Conservation (phyloP, 192 early-diverging fungal genomes). For the Entomortierella parvispora region DNA sequence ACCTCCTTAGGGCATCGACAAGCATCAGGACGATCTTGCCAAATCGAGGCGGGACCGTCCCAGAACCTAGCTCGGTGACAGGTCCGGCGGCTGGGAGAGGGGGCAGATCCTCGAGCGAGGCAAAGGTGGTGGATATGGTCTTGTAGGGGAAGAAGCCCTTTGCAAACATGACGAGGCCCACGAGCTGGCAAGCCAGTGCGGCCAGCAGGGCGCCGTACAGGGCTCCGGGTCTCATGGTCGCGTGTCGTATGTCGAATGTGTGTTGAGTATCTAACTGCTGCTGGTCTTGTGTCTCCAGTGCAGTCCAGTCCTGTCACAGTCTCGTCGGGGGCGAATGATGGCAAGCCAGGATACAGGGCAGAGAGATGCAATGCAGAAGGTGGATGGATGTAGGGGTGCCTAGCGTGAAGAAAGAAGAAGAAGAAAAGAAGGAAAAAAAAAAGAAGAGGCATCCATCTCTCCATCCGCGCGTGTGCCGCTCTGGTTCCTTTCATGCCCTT, state of each 20-base stretch:
- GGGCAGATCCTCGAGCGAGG: constrained; percentile 53
- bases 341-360: no score
- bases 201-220: constrained; percentile 31
- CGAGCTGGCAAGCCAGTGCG: constrained; percentile 57
- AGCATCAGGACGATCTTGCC: constrained; percentile 73
- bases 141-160: constrained; percentile 88
- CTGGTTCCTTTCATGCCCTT: no score
- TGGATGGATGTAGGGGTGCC: no score
- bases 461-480: no score
- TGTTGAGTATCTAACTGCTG: no score
- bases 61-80: neutral
- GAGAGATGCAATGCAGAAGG: no score
- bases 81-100: constrained; percentile 10
- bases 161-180: constrained; percentile 71
- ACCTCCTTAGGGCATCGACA: constrained; percentile 79
- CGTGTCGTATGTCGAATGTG: neutral
- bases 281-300: no score
- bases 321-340: no score
- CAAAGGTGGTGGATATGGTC: constrained; percentile 69
- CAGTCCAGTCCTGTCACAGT: no score
- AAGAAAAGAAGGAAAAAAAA: no score
- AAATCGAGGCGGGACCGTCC: constrained; percentile 52
- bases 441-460: no score
- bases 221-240: constrained; percentile 30
- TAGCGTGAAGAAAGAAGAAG: no score